Conservation (phyloP, 495 filamentous ascomycete species). For the Podospora appendiculata region DNA sequence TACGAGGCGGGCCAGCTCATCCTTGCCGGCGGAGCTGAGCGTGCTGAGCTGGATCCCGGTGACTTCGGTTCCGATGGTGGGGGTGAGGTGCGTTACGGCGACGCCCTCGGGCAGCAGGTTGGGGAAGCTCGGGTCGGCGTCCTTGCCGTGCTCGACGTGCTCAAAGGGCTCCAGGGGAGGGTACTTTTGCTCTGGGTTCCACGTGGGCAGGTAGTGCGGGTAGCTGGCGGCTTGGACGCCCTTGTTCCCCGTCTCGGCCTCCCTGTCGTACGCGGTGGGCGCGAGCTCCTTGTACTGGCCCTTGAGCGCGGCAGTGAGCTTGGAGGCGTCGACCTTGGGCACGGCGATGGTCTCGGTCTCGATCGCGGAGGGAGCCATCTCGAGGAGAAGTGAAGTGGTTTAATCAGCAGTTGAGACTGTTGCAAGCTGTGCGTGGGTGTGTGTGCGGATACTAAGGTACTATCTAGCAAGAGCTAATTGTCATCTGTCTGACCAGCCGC, state of each 20-base stretch:
- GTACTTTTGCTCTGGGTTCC: conserved; percentile 55
- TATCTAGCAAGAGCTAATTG: too few relatives aligned
- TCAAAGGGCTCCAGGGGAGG: conserved; percentile 59
- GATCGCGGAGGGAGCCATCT: conserved; percentile 24
- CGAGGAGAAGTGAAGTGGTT: neutral
- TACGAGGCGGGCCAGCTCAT: conserved; percentile 72
- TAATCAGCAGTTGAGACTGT: neutral
- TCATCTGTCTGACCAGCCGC: neutral
- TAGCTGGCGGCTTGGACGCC: conserved; percentile 49
- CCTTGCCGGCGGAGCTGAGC: conserved; percentile 59
- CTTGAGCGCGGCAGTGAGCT: conserved; percentile 31
- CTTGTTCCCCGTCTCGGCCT: conserved; percentile 38
- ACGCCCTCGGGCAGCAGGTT: conserved; percentile 54
- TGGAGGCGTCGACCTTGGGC: conserved; percentile 17
- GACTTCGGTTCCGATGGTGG: conserved; percentile 69
- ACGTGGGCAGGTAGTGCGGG: conserved; percentile 70
- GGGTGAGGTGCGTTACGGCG: conserved; percentile 53
- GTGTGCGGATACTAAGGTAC: too few relatives aligned
- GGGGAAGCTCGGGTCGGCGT: conserved; percentile 58
- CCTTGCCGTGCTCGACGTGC: conserved; percentile 65
- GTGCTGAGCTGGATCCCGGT: conserved; percentile 67
- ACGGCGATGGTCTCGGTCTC: conserved; percentile 31
- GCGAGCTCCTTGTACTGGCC: conserved; percentile 58
- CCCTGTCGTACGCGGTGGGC: conserved; percentile 42
- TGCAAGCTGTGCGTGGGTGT: neutral